Evolutionary conservation across 768 basidiomycete species (phyloP), one percentile per base, ranked within the genome.

Genomic region (Suillus weaverae): DNA sequence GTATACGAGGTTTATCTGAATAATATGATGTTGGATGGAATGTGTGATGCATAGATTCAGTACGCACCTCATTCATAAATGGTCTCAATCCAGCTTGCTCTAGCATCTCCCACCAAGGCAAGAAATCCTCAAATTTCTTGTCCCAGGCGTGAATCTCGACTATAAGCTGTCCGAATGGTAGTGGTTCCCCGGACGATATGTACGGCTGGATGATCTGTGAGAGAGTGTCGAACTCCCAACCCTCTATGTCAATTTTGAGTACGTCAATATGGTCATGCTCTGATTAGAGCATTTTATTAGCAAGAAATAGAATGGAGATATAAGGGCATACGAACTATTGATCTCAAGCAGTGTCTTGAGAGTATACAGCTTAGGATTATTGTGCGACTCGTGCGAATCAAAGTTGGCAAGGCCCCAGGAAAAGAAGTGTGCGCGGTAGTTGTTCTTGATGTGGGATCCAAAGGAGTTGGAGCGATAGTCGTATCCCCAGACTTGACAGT

Each of bases 401-500:
- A 68, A 51, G 26, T 73, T 77, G 11, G 75, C 76, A n/a, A 84
- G 70, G 9, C 78, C 81, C 70, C 74, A 81, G 22, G 78, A 75
- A 56, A 73, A 74, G 68, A 84, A 83, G 64, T 81, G 82, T 4
- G 81, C 74, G 26, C 83, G 81, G 8, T 69, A 65, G 43, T 71
- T 72, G 50, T 74, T 73, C 64, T 71, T 72, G 61, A 77, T 78
- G 67, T 72, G 70, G 26, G 70, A 75, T 33, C 74, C 77, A 39
- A 73, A 79, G 56, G 76, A 71, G 60, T 76, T 69, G 64, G 75
- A 68, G 39, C 72, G 77, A 66, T 77, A 84, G 69, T 89, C 88
- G 63, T 88, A 90, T 2, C 86, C 86, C 80, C 82, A 89, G 6
- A 89, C 80, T 70, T 86, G 72, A 68, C 88, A 89, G 54, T 73